Evolutionary conservation across 1,139 yeast genomes (phyloP).

Genomic region (Maudiozyma humilis): DNA sequence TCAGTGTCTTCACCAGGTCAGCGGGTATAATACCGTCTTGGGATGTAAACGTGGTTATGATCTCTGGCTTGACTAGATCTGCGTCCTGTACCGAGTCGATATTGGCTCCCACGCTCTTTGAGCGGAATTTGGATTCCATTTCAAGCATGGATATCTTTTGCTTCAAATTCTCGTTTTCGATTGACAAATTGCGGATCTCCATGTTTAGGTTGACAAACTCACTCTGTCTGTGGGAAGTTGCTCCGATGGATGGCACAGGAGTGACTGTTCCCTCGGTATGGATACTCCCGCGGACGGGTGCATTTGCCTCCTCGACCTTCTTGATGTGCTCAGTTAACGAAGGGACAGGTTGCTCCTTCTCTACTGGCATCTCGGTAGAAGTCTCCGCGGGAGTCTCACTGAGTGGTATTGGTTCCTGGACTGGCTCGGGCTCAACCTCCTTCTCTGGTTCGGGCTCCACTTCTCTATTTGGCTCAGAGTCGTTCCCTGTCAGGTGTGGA

Average conservation of each 20-base stretch:
- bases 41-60: constrained; percentile 6
- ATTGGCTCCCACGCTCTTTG: neutral
- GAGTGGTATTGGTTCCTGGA: neutral
- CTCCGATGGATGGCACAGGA: neutral
- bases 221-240: constrained; percentile 13
- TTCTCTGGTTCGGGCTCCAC: neutral
- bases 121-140: constrained; percentile 16
- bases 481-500: neutral
- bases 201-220: constrained; percentile 21
- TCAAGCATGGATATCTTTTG: constrained; percentile 29
- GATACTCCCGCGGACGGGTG: neutral
- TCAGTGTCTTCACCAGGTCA: constrained; percentile 2
- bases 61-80: constrained; percentile 8
- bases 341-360: neutral
- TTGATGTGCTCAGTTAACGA: neutral
- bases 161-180: constrained; percentile 30
- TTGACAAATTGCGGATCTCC: constrained; percentile 25
- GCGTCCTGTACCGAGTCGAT: neutral
- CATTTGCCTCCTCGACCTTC: neutral
- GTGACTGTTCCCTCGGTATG: neutral
- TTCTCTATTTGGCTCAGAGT: neutral
- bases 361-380: neutral
- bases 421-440: constrained; percentile 1
- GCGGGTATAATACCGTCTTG: constrained; percentile 9
- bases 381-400: neutral